These are phyloP conservation scores for Punctularia strigosozonata DNA, from an alignment of 768 basidiomycete genomes.

Conservation along the genomic window DNA sequence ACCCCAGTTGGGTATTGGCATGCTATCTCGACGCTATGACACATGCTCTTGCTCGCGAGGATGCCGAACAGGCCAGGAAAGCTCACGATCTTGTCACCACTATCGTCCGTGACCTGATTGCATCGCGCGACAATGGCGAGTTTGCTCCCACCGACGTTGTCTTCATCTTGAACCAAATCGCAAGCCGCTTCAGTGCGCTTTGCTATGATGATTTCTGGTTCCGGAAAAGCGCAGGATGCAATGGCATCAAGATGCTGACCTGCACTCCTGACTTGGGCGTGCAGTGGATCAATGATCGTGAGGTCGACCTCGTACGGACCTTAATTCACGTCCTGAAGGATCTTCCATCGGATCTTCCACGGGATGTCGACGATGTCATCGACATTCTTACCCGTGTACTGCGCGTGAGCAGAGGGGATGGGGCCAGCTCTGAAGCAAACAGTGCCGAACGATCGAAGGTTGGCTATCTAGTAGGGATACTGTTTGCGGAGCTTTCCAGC, in stretches of 20 bases:
- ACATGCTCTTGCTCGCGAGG: constrained; percentile 59
- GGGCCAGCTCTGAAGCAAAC: constrained; percentile 13
- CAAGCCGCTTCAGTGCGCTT: constrained; percentile 70
- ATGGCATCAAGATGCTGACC: constrained; percentile 74
- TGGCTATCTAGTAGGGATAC: constrained; percentile 63
- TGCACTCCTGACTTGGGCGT: constrained; percentile 56
- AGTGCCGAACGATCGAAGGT: constrained; percentile 38
- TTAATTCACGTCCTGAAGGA: constrained; percentile 90
- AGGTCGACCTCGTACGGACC: constrained; percentile 83
- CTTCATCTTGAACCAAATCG: constrained; percentile 68
- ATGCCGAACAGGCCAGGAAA: constrained; percentile 43
- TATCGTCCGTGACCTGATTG: constrained; percentile 58
- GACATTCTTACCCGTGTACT: constrained; percentile 65
- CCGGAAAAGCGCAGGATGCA: constrained; percentile 81
- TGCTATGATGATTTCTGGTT: constrained; percentile 90
- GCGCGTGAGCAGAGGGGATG: constrained; percentile 41
- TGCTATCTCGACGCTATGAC: constrained; percentile 78
- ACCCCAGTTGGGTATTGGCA: constrained; percentile 45
- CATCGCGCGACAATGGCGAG: constrained; percentile 34
- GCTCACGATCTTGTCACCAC: constrained; percentile 48
- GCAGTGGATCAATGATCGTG: constrained; percentile 76
- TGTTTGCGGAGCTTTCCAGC: constrained; percentile 82
- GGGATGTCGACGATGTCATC: constrained; percentile 66
- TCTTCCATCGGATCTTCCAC: constrained; percentile 81
- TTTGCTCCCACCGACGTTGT: constrained; percentile 44